Evolutionary conservation across 257 asterid genomes (phyloP).

Genomic region (Gardenia jasminoides): DNA sequence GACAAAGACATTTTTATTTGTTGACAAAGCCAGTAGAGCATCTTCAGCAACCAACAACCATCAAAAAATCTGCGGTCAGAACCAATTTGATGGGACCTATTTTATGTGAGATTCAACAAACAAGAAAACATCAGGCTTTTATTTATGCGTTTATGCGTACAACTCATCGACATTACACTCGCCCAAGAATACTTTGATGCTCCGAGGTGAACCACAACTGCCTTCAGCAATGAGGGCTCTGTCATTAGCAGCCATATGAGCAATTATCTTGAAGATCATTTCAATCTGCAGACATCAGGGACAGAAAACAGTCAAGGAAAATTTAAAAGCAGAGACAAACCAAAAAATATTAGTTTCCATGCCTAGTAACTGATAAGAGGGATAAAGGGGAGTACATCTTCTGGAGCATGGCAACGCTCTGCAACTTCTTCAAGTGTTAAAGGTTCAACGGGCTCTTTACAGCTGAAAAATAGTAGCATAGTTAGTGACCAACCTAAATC

Average conservation of each 20-base stretch:
- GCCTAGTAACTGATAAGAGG: neutral
- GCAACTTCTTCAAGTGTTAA: slow-evolving; percentile 89
- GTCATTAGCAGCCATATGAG: slow-evolving; percentile 97
- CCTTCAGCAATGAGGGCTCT: slow-evolving; percentile 99
- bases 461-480: slow-evolving; percentile 40
- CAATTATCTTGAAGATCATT: slow-evolving; percentile 90
- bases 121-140: neutral
- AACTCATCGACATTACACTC: slow-evolving; percentile 88
- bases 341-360: slow-evolving; percentile 4
- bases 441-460: slow-evolving; percentile 91
- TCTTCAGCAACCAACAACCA: slow-evolving; percentile 19
- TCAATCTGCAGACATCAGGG: slow-evolving; percentile 65
- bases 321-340: neutral
- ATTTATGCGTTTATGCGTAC: slow-evolving; percentile 41
- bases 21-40: slow-evolving; percentile 1
- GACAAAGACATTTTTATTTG: slow-evolving; percentile 13
- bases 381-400: slow-evolving; percentile 48
- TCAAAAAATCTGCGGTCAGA: slow-evolving; percentile 5
- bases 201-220: slow-evolving; percentile 89
- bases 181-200: slow-evolving; percentile 86
- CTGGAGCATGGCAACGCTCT: slow-evolving; percentile 71
- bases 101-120: neutral
- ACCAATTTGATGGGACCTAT: neutral
- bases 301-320: neutral
- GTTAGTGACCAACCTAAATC: neutral